phyloP scores from a whole-genome alignment of 345 rosid species.

The Citropsis articulata region DNA sequence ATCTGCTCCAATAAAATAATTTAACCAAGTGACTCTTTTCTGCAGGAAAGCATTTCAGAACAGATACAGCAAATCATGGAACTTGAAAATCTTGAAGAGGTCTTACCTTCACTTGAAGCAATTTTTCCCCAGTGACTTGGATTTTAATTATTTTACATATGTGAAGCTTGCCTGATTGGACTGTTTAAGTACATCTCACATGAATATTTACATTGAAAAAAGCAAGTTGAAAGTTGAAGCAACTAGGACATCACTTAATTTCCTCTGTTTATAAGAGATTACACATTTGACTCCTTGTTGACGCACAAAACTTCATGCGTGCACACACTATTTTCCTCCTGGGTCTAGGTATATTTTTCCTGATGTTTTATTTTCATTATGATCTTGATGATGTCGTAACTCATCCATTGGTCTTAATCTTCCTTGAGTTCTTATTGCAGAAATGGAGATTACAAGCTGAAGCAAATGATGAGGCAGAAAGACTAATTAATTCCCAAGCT shows the following conservation, averaged over 20 bases:
- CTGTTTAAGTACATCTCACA: not conserved
- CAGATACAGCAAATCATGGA: slow-evolving; percentile 92
- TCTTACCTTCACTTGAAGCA: slow-evolving; percentile 10
- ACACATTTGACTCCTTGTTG: not conserved
- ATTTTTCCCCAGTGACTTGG: not conserved
- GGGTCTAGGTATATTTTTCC: not conserved
- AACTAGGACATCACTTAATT: not conserved
- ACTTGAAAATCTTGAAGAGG: slow-evolving; percentile 97
- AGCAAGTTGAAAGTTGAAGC: not conserved
- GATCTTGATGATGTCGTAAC: not conserved
- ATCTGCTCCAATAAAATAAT: not conserved
- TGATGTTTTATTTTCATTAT: not conserved
- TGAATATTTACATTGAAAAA: not conserved
- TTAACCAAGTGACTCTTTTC: slow-evolving; percentile 17
- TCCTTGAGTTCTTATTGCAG: slow-evolving; percentile 30
- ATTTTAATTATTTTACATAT: not conserved
- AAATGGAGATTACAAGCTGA: slow-evolving; percentile 90
- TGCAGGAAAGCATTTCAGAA: slow-evolving; percentile 73
- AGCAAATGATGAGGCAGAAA: slow-evolving; percentile 94
- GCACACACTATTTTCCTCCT: not conserved
- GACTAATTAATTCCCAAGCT: slow-evolving; percentile 72
- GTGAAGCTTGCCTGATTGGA: not conserved
- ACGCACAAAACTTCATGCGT: not conserved
- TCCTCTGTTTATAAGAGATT: not conserved
- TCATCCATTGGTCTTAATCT: not conserved